A percentile compares a stretch with the other conserved stretches of the same genome.
These are phyloP conservation scores for Ceratobasidium sp. DNA, from an alignment of 1,284 basidiomycete genomes.

Conservation along the genomic window DNA sequence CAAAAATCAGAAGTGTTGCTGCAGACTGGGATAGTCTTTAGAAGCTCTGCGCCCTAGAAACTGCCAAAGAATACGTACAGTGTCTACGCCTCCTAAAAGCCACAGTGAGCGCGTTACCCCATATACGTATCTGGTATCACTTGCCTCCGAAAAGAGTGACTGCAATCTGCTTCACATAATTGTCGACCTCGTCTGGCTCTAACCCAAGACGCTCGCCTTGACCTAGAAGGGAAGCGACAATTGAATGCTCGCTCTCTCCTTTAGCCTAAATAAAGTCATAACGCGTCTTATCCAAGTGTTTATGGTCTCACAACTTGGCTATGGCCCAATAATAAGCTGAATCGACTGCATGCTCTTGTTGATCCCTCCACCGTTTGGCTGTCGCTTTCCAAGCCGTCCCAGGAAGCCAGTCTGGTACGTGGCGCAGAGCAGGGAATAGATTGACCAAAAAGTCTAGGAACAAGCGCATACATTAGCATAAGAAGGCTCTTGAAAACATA, in stretches of 20 bases:
- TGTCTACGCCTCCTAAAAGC: not conserved
- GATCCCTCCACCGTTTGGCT: conserved; percentile 53
- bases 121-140: not conserved
- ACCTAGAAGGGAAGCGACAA: not conserved
- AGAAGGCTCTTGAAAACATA: not conserved
- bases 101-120: too few species aligned
- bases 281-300: not conserved
- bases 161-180: conserved; percentile 20
- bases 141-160: not conserved
- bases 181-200: not conserved
- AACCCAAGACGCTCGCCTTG: not conserved
- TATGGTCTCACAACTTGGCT: not conserved
- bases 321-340: conserved; percentile 9
- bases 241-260: not conserved
- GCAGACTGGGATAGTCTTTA: not conserved
- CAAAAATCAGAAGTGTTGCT: conserved; percentile 1
- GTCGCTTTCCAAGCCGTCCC: conserved; percentile 59
- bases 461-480: too few species aligned
- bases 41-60: too few species aligned
- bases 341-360: conserved; percentile 21
- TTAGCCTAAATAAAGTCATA: not conserved
- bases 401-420: conserved; percentile 58
- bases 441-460: conserved; percentile 39
- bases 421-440: conserved; percentile 40
- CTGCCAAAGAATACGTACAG: not conserved